Conservation (phyloP, 345 rosid species). For the Citrus mangshanensis region DNA sequence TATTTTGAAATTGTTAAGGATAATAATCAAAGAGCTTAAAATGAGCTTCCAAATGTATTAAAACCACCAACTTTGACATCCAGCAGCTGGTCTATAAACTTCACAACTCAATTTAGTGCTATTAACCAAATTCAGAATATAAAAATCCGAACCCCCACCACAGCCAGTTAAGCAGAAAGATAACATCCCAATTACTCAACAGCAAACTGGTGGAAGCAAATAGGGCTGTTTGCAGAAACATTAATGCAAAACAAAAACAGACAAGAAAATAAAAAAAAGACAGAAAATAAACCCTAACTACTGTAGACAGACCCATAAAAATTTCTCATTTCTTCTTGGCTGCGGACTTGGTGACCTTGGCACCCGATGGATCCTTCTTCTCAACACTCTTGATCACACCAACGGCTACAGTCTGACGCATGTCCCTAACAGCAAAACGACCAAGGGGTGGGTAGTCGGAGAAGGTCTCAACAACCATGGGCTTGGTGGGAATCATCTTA, state of each 20-base stretch:
- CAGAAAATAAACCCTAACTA: neutral
- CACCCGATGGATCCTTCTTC: constrained; percentile 20
- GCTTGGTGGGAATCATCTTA: constrained; percentile 50
- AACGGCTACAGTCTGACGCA: constrained; percentile 19
- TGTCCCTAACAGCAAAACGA: constrained; percentile 17
- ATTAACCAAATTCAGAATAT: neutral
- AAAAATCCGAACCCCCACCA: neutral
- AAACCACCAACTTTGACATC: neutral
- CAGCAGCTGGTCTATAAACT: neutral
- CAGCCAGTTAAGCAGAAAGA: neutral
- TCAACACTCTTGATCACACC: constrained; percentile 22
- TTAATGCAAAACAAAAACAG: neutral
- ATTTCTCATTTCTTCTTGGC: neutral
- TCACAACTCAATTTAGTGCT: neutral
- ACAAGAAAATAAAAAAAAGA: neutral
- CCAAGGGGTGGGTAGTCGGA: constrained; percentile 20
- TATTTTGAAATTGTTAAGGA: neutral
- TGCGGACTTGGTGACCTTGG: constrained; percentile 16
- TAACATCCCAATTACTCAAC: neutral
- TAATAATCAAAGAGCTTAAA: neutral
- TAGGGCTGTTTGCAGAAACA: neutral
- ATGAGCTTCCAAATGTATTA: neutral
- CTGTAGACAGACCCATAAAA: neutral
- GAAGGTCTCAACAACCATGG: constrained; percentile 37
- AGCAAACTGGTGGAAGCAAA: neutral